Conservation (phyloP, 2,329 filamentous ascomycete species). For the Tolypocladium endophyticum region DNA sequence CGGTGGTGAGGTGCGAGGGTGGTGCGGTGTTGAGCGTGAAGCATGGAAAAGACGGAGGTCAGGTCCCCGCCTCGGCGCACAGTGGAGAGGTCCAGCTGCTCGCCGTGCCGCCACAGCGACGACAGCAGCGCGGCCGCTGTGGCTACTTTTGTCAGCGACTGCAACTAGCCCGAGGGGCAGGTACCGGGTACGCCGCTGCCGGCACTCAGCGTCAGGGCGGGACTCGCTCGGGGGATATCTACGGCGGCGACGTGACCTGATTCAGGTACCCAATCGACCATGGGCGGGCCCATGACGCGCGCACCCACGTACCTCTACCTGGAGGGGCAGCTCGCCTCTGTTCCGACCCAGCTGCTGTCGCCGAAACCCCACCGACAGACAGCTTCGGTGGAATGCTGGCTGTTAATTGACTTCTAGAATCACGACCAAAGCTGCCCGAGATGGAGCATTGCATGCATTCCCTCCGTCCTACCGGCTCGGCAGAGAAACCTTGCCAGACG, state of each 20-base stretch:
- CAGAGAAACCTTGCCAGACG: not conserved
- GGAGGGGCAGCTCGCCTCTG: not conserved
- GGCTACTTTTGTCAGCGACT: not conserved
- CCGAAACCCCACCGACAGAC: not conserved
- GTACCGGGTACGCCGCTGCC: not conserved
- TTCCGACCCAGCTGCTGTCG: not conserved
- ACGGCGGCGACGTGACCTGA: not conserved
- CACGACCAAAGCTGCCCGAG: not conserved
- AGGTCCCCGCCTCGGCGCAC: not conserved
- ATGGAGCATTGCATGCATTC: not conserved
- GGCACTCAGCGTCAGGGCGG: not conserved
- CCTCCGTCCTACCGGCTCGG: not conserved
- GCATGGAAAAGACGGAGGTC: conserved; percentile 2
- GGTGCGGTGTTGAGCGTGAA: conserved; percentile 1
- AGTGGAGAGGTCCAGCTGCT: not conserved
- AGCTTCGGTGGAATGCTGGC: not conserved
- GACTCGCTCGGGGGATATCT: not conserved
- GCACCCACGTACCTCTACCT: not conserved
- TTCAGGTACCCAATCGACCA: not conserved
- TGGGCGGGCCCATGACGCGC: not conserved
- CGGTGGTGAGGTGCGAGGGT: not conserved
- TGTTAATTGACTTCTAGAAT: not conserved
- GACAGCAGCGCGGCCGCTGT: not conserved
- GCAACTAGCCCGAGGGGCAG: not conserved
- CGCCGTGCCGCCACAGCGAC: not conserved